phyloP scores from a whole-genome alignment of 2,329 filamentous ascomycete species.

The Apiospora kogelbergensis region DNA sequence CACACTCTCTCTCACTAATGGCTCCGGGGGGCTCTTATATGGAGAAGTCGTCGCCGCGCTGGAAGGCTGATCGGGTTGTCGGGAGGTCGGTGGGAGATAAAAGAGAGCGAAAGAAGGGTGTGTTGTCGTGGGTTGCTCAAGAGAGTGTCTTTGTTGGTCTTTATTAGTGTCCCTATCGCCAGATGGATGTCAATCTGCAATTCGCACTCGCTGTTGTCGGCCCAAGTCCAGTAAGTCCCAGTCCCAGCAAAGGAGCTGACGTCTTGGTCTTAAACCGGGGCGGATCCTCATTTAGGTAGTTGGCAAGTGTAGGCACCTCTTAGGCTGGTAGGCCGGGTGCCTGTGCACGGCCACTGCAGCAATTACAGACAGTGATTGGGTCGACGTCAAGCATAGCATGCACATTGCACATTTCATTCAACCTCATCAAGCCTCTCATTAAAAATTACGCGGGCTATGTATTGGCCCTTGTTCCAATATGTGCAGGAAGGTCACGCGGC shows the following conservation, averaged over 20 bases:
- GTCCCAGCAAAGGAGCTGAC: slow-evolving; percentile 1
- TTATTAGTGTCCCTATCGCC: background rate
- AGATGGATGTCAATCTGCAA: background rate
- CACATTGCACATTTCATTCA: background rate
- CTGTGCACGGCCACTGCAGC: background rate
- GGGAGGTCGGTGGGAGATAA: background rate
- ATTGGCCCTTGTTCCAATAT: background rate
- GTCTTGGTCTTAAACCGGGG: background rate
- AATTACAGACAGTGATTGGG: no score
- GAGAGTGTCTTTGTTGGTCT: background rate
- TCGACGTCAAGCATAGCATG: background rate
- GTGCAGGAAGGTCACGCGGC: background rate
- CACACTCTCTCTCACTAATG: no score
- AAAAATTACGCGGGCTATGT: background rate
- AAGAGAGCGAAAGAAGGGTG: background rate
- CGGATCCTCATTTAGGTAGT: background rate
- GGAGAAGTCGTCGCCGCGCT: background rate
- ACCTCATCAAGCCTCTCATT: background rate
- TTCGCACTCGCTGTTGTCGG: slow-evolving; percentile 1
- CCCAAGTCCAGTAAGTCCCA: background rate
- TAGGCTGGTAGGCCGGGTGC: no score
- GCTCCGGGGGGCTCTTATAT: background rate
- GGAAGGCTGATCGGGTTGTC: background rate
- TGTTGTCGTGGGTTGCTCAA: background rate
- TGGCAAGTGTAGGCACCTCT: background rate